A percentile compares a stretch with the other conserved stretches of the same genome.
phyloP scores from a whole-genome alignment of 148 eudicot species.

The Camellia sinensis region DNA sequence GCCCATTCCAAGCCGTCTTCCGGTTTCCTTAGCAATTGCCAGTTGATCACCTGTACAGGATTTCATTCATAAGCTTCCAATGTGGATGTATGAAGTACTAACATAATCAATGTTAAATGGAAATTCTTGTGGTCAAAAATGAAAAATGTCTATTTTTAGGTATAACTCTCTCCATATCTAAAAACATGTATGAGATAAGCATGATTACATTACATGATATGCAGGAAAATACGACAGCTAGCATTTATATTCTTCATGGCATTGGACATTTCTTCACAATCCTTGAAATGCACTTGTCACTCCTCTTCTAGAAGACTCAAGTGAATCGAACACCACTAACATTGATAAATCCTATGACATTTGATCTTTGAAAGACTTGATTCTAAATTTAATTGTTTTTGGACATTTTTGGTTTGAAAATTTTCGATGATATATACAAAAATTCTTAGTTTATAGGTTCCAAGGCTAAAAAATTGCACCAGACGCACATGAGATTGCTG shows the following conservation, averaged over 20 bases:
- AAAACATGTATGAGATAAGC: background rate
- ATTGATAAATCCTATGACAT: no score
- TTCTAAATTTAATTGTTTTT: no score
- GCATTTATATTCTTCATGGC: background rate
- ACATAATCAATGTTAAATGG: no score
- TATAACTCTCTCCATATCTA: background rate
- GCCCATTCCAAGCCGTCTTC: conserved; percentile 73
- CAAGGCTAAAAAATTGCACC: background rate
- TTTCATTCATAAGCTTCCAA: background rate
- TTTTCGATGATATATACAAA: no score
- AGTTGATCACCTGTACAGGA: conserved; percentile 59
- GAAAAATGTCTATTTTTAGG: background rate
- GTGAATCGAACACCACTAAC: background rate
- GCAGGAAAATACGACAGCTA: background rate
- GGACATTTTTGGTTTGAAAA: no score
- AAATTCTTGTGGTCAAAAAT: background rate
- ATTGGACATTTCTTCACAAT: background rate
- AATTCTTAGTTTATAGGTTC: background rate
- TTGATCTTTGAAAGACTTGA: no score
- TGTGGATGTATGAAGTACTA: background rate
- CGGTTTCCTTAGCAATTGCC: conserved; percentile 71
- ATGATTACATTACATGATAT: background rate
- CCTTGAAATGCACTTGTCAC: background rate
- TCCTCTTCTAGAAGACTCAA: background rate
- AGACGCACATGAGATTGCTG: background rate